phyloP scores from a whole-genome alignment of 805 yeast species.

The Myxozyma melibiosi region DNA sequence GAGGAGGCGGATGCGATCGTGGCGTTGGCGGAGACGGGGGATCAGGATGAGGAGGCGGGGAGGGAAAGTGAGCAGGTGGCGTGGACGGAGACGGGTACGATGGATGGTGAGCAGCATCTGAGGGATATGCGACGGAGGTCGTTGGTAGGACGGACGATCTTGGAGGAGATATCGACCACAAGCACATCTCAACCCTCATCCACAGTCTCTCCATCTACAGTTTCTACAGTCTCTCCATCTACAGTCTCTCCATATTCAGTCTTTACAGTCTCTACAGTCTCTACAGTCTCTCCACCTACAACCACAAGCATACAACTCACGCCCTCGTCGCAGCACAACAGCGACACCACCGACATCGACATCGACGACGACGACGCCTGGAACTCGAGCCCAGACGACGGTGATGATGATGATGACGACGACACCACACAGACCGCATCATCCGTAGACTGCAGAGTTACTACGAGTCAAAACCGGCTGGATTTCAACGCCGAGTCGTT shows the following conservation, averaged over 20 bases:
- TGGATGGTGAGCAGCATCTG: background rate
- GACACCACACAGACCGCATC: background rate
- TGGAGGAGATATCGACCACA: conserved; percentile 8
- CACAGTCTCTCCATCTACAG: too few relatives aligned
- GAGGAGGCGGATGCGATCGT: conserved; percentile 28
- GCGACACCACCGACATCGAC: background rate
- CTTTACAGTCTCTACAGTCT: too few relatives aligned
- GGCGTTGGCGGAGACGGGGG: conserved; percentile 24
- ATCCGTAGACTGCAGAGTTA: too few relatives aligned
- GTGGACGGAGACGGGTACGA: background rate
- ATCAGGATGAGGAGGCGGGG: background rate
- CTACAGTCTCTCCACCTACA: too few relatives aligned
- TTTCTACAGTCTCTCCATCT: too few relatives aligned
- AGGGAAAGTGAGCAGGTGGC: background rate
- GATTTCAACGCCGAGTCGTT: conserved; percentile 26
- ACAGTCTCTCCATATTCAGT: too few relatives aligned
- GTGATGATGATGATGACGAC: background rate
- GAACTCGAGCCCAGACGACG: conserved; percentile 7
- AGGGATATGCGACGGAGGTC: background rate
- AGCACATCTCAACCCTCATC: background rate
- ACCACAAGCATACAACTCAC: background rate
- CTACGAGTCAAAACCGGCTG: background rate
- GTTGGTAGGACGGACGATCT: conserved; percentile 1
- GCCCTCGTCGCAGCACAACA: background rate
- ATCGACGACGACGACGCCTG: conserved; percentile 10